Base-by-base conservation (phyloP, 305 asterid genomes). In the Fraxinus latifolia region DNA sequence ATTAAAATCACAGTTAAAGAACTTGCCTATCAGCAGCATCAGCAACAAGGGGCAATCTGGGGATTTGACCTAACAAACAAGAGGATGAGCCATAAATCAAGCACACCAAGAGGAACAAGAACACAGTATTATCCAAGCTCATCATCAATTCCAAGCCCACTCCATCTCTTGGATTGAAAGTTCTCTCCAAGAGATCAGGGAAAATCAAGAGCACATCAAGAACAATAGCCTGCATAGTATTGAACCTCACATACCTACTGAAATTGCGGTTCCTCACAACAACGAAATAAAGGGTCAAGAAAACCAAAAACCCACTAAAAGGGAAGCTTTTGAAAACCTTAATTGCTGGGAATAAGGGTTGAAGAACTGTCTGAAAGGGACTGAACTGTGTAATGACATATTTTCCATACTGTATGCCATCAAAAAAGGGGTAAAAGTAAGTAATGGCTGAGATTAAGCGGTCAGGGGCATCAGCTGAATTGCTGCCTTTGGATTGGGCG, bases 21-120 rank as follows among this genome's bases (percentile, higher is more conserved):
- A 96, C 97, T 85, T 94, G 99, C 92, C 97, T 94, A 87, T 96
- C 98, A 17, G 98, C 99, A 67, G 98, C 98, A 7, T 96, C 98
- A 15, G 99, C 98, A 79, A 94, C 98, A 81, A 96, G 77, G 7
- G 99, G 98, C 95, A 96, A 87, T 77, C 99, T 86, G 0, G 99
- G 98, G 2, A 93, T 58, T 73, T 92, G 95, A 2, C 99, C 98
- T 33, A 96, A 82, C 87, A 91, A 84, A 82, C 98, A 96, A 21
- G 96, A 92, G 3, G 94, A 89, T 1, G 94, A 89, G 3, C 98
- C 98, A 79, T 96, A 96, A 42, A 94, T 80, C 96, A 94, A 88
- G 62, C 80, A 84, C 39, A 93, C 97, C 83, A 94, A 78, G 1
- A 96, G 92, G 83, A 92, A 96, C 90, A 96, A 82, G 77, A 96